phyloP scores from a whole-genome alignment of 2,329 filamentous ascomycete species.

The Fulvia fulva region DNA sequence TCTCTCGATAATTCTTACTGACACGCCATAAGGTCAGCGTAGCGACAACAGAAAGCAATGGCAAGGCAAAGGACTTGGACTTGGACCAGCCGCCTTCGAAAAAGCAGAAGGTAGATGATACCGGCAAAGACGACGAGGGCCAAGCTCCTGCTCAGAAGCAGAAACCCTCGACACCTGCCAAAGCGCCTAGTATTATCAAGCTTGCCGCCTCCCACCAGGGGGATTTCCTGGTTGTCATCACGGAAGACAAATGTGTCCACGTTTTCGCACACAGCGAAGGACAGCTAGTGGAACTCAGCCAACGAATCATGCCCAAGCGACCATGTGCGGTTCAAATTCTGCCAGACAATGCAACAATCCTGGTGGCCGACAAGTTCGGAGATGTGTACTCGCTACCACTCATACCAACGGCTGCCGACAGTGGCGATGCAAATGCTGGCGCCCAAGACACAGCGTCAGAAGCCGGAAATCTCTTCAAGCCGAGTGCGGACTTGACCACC shows the following conservation, averaged over 20 bases:
- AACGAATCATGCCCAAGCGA: conserved; percentile 84
- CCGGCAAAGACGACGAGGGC: conserved; percentile 1
- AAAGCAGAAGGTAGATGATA: not conserved
- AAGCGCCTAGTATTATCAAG: conserved; percentile 62
- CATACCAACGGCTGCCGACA: conserved; percentile 40
- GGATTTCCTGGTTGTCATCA: conserved; percentile 70
- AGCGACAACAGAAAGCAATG: not conserved
- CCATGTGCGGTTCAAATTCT: conserved; percentile 72
- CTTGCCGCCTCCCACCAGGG: conserved; percentile 62
- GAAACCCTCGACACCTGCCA: conserved; percentile 27
- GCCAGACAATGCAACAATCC: conserved; percentile 65
- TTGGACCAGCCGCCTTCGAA: not conserved
- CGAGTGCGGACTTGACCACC: conserved; percentile 55
- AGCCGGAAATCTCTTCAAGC: conserved; percentile 36
- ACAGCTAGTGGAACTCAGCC: conserved; percentile 62
- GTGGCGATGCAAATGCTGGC: conserved; percentile 27
- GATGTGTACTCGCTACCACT: conserved; percentile 90
- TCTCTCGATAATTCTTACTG: no score
- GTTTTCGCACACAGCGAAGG: conserved; percentile 70
- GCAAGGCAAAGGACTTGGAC: not conserved
- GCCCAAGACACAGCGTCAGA: conserved; percentile 25
- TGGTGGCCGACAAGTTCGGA: conserved; percentile 92
- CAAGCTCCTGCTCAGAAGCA: conserved; percentile 13
- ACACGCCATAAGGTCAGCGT: not conserved
- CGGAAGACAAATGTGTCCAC: conserved; percentile 86